A percentile compares a stretch with the other conserved stretches of the same genome.
Conservation (phyloP, 768 basidiomycete species). For the Phaeotremella fagi region DNA sequence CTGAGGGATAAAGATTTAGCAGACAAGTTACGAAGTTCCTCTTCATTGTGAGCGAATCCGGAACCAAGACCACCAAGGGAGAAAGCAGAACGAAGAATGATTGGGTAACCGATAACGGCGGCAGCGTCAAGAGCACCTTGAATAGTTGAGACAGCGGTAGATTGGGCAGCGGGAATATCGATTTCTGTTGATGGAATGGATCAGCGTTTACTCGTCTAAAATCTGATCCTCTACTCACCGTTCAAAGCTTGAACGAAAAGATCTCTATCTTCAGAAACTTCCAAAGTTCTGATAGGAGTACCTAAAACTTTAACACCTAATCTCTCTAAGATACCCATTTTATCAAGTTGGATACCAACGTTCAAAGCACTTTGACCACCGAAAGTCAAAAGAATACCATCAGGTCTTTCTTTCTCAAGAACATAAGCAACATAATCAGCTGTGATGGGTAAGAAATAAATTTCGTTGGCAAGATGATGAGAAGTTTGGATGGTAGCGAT, state of each 20-base stretch:
- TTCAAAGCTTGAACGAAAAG: conserved; percentile 94
- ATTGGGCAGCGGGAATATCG: conserved; percentile 90
- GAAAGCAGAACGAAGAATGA: conserved; percentile 89
- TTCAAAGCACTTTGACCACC: conserved; percentile 98
- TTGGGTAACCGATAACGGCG: conserved; percentile 87
- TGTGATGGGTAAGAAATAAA: conserved; percentile 96
- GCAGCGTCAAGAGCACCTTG: conserved; percentile 89
- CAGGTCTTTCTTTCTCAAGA: conserved; percentile 94
- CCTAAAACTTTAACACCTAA: conserved; percentile 90
- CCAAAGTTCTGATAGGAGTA: conserved; percentile 88
- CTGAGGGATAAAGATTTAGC: conserved; percentile 85
- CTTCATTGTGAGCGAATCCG: conserved; percentile 90
- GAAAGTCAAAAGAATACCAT: conserved; percentile 94
- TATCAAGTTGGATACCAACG: conserved; percentile 92
- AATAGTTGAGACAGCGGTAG: conserved; percentile 93
- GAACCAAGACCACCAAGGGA: conserved; percentile 97
- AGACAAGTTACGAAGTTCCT: conserved; percentile 88
- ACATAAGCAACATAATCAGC: conserved; percentile 98
- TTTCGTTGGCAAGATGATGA: conserved; percentile 90
- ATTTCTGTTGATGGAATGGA: no score
- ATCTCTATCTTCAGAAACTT: conserved; percentile 94
- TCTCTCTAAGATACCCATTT: conserved; percentile 91
- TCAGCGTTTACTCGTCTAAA: no score
- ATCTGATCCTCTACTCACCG: conserved; percentile 55
- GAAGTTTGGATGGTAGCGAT: conserved; percentile 99